Evolutionary conservation across 208 protist genomes (phyloP), one percentile per base, ranked within the genome.

Genomic region (Trypanosoma cruzi): DNA sequence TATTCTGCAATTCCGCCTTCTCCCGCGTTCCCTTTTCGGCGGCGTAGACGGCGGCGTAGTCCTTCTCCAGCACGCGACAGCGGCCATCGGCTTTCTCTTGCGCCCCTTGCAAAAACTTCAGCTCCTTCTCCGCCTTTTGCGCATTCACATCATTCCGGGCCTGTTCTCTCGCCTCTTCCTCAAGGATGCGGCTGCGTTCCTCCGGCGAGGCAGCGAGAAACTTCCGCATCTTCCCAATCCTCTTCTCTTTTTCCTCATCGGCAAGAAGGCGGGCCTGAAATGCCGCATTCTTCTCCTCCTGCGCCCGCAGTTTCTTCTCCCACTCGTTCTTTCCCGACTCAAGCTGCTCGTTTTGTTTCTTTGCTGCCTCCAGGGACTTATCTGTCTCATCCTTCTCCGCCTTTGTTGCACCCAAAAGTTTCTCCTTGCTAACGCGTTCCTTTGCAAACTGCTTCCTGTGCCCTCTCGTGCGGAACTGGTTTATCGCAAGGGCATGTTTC

Each of bases 201-300:
- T 89, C 86, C 0, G 77, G 75, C 2, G 80, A 63, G 57, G 75
- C 84, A n/a, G 58, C 46, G 56, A 86, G 86, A 77, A 93, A 91
- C 32, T 59, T 62, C 37, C 85, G 70, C 13, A 95, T 79, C 40
- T 58, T 50, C 42, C 83, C 69, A 46, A 90, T 62, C 11, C 77
- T 54, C 55, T 75, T 66, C 64, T 86, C 73, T 46, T 85, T 76
- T 52, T 71, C 67, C 20, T 74, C 59, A 37, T 73, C 73, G 37
- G 65, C 65, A 18, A 75, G 49, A 40, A 91, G 40, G 14, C 56
- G 65, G 31, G 72, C 29, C 34, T 82, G 73, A 50, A 75, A 77
- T 14, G 58, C 70, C 24, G 58, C 50, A 16, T 58, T 77, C 36
- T 79, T 79, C 50, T 66, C 65, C 57, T 79, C 36, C 64, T 84